A percentile compares a stretch with the other conserved stretches of the same genome.
Conservation (phyloP, 495 filamentous ascomycete species). For the Pseudotulostoma volvatum region DNA sequence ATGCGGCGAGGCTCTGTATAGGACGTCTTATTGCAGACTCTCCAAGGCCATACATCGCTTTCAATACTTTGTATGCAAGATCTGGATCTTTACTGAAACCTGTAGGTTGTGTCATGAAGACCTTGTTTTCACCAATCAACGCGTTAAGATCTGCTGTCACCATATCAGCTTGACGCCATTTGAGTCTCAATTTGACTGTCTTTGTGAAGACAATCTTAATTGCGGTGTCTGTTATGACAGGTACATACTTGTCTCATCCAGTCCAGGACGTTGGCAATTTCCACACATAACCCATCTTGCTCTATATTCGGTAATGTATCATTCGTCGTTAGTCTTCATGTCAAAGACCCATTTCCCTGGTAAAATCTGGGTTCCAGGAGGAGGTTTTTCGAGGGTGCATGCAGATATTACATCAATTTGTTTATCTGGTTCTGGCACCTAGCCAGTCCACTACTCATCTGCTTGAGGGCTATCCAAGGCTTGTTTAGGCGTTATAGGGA, state of each 20-base stretch:
- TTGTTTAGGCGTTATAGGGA: not conserved
- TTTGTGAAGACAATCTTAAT: constrained; percentile 1
- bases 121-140: not conserved
- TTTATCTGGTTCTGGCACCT: not conserved
- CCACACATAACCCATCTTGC: constrained; percentile 3
- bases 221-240: not conserved
- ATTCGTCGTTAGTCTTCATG: not conserved
- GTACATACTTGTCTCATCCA: not conserved
- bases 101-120: not conserved
- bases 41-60: constrained; percentile 1
- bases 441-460: not conserved
- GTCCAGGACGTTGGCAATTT: constrained; percentile 1
- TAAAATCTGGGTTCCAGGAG: not conserved
- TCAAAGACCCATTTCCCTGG: constrained; percentile 3
- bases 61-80: not conserved
- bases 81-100: not conserved
- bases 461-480: not conserved
- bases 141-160: not conserved
- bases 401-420: not conserved
- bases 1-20: not conserved
- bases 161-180: not conserved
- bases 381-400: not conserved
- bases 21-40: not conserved
- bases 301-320: not conserved
- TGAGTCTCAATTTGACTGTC: not conserved